Evolutionary conservation across 176 grass and related monocot species (phyloP), one percentile per base, ranked within the genome.

Genomic region (Musa schizocarpa): DNA sequence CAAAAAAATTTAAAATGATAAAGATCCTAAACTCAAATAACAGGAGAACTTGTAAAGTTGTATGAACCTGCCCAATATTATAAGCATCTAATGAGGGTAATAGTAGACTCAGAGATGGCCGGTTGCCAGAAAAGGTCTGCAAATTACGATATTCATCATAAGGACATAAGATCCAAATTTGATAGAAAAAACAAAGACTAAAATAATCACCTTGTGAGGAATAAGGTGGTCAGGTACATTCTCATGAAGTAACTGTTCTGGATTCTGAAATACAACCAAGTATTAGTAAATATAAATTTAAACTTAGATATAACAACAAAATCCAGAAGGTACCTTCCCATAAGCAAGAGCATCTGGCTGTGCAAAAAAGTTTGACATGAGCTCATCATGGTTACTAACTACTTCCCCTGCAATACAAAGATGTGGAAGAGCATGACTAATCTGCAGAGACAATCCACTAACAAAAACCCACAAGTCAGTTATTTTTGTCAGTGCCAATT

Each of bases 301-400:
- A 34, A 34, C 34, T 34, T 34, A 5, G 34, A 3, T 53, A 62
- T 48, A 82, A 5, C 34, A 68, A 21, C 11, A 76, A 81, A 82
- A 50, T 69, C 11, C 6, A 64, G 54, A 50, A 66, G 65, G 69
- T 68, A 99, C 95, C 88, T 99, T 99, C 81, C 95, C 88, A 79
- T 99, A 99, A 72, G 95, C 90, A 94, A 94, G 95, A 26, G 95
- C 95, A 86, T 99, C 95, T 79, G 95, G 88, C 75, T 99, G 90
- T 76, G 88, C 95, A 79, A 99, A 94, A 85, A 99, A 99, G 83
- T 99, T 94, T 66, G 95, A 99, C 95, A 94, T 99, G 52, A 99
- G 74, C 54, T 99, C 90, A 71, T 99, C 88, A 89, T 99, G 90
- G 80, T 99, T 99, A 70, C 84, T 99, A 17, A 99, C 95, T 83